Percentiles rank a stretch among this genome's conserved stretches.
phyloP scores from a whole-genome alignment of 305 asterid species.

The Fraxinus sp. region DNA sequence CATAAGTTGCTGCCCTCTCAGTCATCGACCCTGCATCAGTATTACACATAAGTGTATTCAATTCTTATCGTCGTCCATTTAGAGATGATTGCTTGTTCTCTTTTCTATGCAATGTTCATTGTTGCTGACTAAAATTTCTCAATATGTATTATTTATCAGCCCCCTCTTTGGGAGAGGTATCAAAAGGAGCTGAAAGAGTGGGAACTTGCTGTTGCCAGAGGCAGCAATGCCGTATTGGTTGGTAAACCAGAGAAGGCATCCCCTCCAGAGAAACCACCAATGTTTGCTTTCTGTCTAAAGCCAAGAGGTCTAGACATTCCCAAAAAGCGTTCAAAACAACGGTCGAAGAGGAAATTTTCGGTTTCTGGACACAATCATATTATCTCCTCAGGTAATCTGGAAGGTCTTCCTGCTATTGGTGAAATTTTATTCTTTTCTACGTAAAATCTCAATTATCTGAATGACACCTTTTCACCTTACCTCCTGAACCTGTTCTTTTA shows the following conservation, averaged over 20 bases:
- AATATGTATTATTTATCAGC: constrained; percentile 45
- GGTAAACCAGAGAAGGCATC: constrained; percentile 56
- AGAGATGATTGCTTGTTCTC: neutral
- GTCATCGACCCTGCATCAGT: neutral
- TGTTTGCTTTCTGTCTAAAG: constrained; percentile 90
- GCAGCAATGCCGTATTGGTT: constrained; percentile 37
- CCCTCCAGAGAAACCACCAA: constrained; percentile 72
- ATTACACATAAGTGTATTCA: neutral
- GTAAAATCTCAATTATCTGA: constrained; percentile 1
- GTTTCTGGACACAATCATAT: constrained; percentile 60
- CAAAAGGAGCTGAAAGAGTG: constrained; percentile 80
- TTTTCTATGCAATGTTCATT: neutral
- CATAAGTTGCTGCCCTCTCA: neutral
- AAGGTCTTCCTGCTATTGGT: constrained; percentile 52
- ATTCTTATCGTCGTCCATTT: neutral
- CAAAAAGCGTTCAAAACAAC: constrained; percentile 79
- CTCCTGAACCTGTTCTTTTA: neutral
- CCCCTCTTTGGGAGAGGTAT: constrained; percentile 91
- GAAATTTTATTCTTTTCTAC: constrained; percentile 22
- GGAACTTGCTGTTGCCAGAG: constrained; percentile 64
- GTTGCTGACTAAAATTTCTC: constrained; percentile 16
- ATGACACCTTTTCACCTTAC: neutral
- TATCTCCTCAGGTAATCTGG: constrained; percentile 50
- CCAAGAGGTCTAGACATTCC: constrained; percentile 93
- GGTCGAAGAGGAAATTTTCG: constrained; percentile 74